A percentile compares a stretch with the other conserved stretches of the same genome.
Conservation (phyloP, 495 filamentous ascomycete species). For the Aspergillus panamensis region DNA sequence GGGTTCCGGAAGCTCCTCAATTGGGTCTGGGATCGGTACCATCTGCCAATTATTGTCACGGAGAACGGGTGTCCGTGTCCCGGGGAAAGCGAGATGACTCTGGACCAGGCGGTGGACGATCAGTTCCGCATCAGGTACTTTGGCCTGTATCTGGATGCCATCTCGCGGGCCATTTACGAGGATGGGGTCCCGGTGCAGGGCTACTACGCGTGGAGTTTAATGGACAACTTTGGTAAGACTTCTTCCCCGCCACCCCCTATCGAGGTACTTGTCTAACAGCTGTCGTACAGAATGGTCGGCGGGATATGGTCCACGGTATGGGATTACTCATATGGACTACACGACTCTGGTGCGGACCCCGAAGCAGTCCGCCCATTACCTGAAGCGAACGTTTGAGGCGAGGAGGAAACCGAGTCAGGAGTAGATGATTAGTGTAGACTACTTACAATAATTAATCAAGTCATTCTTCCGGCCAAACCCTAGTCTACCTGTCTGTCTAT, state of each 20-base stretch:
- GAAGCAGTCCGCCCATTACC: slow-evolving; percentile 10
- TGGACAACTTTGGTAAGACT: slow-evolving; percentile 47
- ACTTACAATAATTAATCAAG: too few relatives aligned
- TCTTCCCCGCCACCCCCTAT: not conserved
- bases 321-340: slow-evolving; percentile 68
- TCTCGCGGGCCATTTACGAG: slow-evolving; percentile 54
- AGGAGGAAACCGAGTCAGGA: not conserved
- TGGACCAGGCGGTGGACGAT: slow-evolving; percentile 61
- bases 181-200: slow-evolving; percentile 63
- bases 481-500: too few relatives aligned
- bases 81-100: slow-evolving; percentile 62
- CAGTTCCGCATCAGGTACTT: slow-evolving; percentile 67
- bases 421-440: not conserved
- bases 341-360: slow-evolving; percentile 28
- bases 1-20: slow-evolving; percentile 67
- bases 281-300: slow-evolving; percentile 52
- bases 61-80: slow-evolving; percentile 68
- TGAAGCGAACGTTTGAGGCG: slow-evolving; percentile 1
- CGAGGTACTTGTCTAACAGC: not conserved
- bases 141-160: slow-evolving; percentile 59
- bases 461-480: too few relatives aligned
- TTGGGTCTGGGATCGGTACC: slow-evolving; percentile 69
- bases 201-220: slow-evolving; percentile 71
- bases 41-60: slow-evolving; percentile 65
- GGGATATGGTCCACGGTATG: slow-evolving; percentile 68